Percentiles rank a stretch among this genome's conserved stretches.
These are phyloP conservation scores for Apiotrichum siamense DNA, from an alignment of 1,284 basidiomycete genomes.

Conservation along the genomic window DNA sequence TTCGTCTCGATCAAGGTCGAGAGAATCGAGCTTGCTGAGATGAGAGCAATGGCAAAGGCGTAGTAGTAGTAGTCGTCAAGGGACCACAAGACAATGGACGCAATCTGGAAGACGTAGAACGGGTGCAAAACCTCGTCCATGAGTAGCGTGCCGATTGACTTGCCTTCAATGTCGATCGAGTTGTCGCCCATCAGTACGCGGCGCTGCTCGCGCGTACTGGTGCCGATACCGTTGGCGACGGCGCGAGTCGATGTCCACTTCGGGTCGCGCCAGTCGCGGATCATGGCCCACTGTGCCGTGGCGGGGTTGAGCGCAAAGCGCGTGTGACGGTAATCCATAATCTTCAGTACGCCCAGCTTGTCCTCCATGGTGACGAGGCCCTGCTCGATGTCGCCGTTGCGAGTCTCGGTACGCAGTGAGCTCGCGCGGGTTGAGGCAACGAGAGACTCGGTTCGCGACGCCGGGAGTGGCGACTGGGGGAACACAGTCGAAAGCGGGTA, in stretches of 20 bases:
- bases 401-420: slow-evolving; percentile 1
- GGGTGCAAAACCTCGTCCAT: slow-evolving; percentile 93
- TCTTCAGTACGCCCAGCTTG: slow-evolving; percentile 52
- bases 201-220: slow-evolving; percentile 59
- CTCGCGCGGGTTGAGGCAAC: slow-evolving; percentile 18
- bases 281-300: slow-evolving; percentile 74
- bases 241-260: slow-evolving; percentile 61
- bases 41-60: slow-evolving; percentile 92
- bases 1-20: slow-evolving; percentile 90
- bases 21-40: slow-evolving; percentile 77
- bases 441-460: slow-evolving; percentile 11
- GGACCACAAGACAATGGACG: slow-evolving; percentile 89
- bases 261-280: slow-evolving; percentile 88
- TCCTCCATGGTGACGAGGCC: slow-evolving; percentile 43
- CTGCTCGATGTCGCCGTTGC: slow-evolving; percentile 40
- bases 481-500: slow-evolving; percentile 75
- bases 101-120: slow-evolving; percentile 97
- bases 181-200: slow-evolving; percentile 75
- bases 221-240: slow-evolving; percentile 61
- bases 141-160: slow-evolving; percentile 72
- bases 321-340: slow-evolving; percentile 68
- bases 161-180: slow-evolving; percentile 84
- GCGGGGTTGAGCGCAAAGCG: slow-evolving; percentile 82
- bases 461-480: slow-evolving; percentile 38
- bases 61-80: slow-evolving; percentile 96